Percentiles rank a stretch among this genome's conserved stretches.
Conservation (phyloP, 768 basidiomycete genomes). For the Candolleomyces aberdarensis region DNA sequence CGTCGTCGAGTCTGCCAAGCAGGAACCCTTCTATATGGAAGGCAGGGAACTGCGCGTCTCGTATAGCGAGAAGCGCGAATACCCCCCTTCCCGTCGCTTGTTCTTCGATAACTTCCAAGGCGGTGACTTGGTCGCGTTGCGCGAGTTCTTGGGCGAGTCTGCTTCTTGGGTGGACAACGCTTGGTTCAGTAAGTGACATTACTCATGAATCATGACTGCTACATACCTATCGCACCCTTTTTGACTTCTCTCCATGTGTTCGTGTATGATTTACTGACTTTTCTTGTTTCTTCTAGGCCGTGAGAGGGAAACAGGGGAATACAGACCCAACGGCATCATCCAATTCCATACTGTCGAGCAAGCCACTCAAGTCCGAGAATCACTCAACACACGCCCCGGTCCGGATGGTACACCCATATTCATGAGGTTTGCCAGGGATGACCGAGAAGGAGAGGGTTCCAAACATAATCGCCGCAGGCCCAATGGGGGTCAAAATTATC, state of each 20-base stretch:
- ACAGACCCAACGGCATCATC: neutral
- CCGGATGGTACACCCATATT: slow-evolving; percentile 4
- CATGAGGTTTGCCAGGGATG: neutral
- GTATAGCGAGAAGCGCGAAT: neutral
- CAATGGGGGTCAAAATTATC: neutral
- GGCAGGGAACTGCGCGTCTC: neutral
- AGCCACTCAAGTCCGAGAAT: neutral
- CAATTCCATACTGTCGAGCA: neutral
- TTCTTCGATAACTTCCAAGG: slow-evolving; percentile 4
- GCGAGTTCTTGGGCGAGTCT: neutral
- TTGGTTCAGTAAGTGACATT: slow-evolving; percentile 3
- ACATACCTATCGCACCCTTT: too few relatives aligned
- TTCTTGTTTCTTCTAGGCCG: neutral
- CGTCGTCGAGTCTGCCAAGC: slow-evolving; percentile 6
- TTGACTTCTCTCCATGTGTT: neutral
- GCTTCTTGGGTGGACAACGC: neutral
- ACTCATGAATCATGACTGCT: too few relatives aligned
- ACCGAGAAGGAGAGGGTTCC: neutral
- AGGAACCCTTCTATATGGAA: slow-evolving; percentile 7
- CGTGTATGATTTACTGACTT: neutral
- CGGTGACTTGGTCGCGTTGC: neutral
- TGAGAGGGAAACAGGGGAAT: neutral
- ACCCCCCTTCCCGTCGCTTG: neutral
- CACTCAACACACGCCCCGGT: neutral
- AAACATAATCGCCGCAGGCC: neutral